These are phyloP conservation scores for Nakataea oryzae DNA, from an alignment of 2,329 filamentous ascomycete species.

Conservation along the genomic window DNA sequence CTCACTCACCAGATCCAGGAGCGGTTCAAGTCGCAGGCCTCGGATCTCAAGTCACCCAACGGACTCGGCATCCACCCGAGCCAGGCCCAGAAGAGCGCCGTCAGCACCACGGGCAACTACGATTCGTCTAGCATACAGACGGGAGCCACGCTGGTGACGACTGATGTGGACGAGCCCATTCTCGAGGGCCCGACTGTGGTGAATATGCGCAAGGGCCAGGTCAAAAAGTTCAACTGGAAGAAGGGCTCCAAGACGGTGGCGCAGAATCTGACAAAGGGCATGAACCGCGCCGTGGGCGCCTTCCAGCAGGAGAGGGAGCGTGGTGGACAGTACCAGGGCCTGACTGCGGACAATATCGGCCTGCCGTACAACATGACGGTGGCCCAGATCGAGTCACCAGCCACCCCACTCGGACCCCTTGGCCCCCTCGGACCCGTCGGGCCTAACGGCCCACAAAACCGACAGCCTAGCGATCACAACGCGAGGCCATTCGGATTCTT, in stretches of 20 bases:
- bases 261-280: constrained; percentile 86
- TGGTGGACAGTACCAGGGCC: constrained; percentile 33
- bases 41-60: constrained; percentile 35
- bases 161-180: constrained; percentile 56
- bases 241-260: constrained; percentile 89
- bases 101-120: constrained; percentile 38
- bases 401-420: constrained; percentile 9
- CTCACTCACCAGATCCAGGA: constrained; percentile 90
- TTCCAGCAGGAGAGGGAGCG: constrained; percentile 51
- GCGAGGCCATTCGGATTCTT: constrained; percentile 62
- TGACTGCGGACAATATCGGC: constrained; percentile 54
- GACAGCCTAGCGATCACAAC: constrained; percentile 10
- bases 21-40: constrained; percentile 71
- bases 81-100: constrained; percentile 33
- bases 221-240: constrained; percentile 98
- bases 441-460: constrained; percentile 12
- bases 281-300: constrained; percentile 82
- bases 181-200: constrained; percentile 83
- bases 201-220: constrained; percentile 86
- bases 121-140: constrained; percentile 45
- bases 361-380: constrained; percentile 63
- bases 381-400: constrained; percentile 38
- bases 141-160: constrained; percentile 46
- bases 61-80: constrained; percentile 47
- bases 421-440: constrained; percentile 6